A percentile compares a stretch with the other conserved stretches of the same genome.
These are phyloP conservation scores for Arthroderma uncinatum DNA, from an alignment of 2,329 filamentous ascomycete genomes.

Conservation along the genomic window DNA sequence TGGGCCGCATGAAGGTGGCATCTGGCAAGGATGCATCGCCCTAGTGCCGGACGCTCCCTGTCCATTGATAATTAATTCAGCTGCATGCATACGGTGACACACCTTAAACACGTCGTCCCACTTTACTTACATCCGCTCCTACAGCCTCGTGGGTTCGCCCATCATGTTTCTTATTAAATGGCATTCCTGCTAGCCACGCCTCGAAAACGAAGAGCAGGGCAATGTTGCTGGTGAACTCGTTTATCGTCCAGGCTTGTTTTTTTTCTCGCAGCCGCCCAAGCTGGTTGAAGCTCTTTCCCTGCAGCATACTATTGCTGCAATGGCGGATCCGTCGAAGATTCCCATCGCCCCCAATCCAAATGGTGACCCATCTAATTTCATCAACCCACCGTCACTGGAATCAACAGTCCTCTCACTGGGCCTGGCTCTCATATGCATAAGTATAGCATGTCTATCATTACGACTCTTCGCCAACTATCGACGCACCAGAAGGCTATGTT, in stretches of 20 bases:
- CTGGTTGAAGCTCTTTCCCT: neutral
- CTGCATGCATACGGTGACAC: slow-evolving; percentile 3
- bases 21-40: neutral
- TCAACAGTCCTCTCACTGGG: neutral
- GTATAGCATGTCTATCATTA: neutral
- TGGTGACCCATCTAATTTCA: neutral
- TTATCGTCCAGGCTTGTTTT: neutral
- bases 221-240: neutral
- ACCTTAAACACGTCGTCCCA: neutral
- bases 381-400: neutral
- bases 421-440: neutral
- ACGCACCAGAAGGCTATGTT: neutral
- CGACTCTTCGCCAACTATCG: neutral
- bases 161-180: slow-evolving; percentile 3
- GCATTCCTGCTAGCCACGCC: neutral
- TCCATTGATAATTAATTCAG: neutral
- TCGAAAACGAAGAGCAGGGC: neutral
- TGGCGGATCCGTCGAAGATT: slow-evolving; percentile 3
- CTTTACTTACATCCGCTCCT: neutral
- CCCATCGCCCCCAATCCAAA: slow-evolving; percentile 2
- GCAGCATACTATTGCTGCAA: neutral
- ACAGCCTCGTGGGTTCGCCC: neutral
- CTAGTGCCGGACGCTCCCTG: neutral
- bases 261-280: neutral
- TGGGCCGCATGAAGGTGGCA: neutral